Evolutionary conservation across 768 basidiomycete species (phyloP).

Genomic region (Piloderma croceum): DNA sequence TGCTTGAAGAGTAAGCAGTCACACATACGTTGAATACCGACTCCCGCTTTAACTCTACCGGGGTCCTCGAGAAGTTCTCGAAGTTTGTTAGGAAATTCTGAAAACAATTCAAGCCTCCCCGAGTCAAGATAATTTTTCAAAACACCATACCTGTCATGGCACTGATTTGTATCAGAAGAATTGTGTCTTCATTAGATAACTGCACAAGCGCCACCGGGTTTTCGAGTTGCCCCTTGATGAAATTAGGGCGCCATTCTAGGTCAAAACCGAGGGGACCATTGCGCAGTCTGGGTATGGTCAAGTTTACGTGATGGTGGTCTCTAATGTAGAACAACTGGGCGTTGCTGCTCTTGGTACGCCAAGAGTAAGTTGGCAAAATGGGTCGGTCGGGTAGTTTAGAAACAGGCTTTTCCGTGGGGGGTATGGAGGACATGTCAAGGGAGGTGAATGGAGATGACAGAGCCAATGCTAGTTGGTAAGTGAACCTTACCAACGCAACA

Average conservation of each 20-base stretch:
- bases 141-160: constrained; percentile 43
- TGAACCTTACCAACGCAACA: too few relatives aligned
- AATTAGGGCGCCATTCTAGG: constrained; percentile 73
- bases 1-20: background rate
- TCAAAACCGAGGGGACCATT: constrained; percentile 55
- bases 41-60: constrained; percentile 60
- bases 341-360: constrained; percentile 10
- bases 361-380: constrained; percentile 16
- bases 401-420: background rate
- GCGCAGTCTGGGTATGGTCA: constrained; percentile 14
- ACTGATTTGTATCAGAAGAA: constrained; percentile 62
- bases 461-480: too few relatives aligned
- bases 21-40: constrained; percentile 61
- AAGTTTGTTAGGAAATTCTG: constrained; percentile 52
- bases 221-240: constrained; percentile 43
- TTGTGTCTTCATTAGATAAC: constrained; percentile 49
- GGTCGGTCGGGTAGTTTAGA: background rate
- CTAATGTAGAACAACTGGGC: constrained; percentile 27
- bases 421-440: background rate
- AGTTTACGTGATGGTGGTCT: constrained; percentile 26
- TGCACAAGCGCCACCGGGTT: constrained; percentile 75
- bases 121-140: background rate
- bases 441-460: background rate
- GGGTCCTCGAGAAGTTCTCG: constrained; percentile 47
- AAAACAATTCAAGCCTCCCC: constrained; percentile 11